Evolutionary conservation across 2,329 filamentous ascomycete genomes (phyloP).

Genomic region (Apiospora hydei): DNA sequence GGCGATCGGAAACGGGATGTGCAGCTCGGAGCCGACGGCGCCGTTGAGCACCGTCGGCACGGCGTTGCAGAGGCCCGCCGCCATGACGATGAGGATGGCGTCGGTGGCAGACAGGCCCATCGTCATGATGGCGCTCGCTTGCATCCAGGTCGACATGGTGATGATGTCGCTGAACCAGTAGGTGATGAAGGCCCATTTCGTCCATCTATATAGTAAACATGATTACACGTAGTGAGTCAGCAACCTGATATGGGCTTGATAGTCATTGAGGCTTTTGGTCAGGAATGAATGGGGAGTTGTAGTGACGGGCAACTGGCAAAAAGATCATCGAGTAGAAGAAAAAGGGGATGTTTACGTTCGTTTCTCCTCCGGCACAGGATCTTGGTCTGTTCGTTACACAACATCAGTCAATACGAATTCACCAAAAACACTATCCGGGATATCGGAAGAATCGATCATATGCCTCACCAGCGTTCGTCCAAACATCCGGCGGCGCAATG

Average conservation of each 20-base stretch:
- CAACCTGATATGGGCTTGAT: not conserved
- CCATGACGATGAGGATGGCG: constrained; percentile 55
- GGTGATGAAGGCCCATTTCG: constrained; percentile 51
- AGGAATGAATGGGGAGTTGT: not conserved
- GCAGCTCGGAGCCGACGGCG: constrained; percentile 41
- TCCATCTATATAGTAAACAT: constrained; percentile 41
- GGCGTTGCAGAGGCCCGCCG: constrained; percentile 54
- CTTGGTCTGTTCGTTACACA: constrained; percentile 32
- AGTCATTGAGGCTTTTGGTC: no score
- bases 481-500: constrained; percentile 41
- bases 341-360: constrained; percentile 37
- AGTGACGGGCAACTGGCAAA: not conserved
- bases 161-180: constrained; percentile 58
- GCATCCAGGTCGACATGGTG: constrained; percentile 41
- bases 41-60: constrained; percentile 55
- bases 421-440: not conserved
- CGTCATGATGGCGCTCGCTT: constrained; percentile 41
- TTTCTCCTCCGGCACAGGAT: constrained; percentile 46
- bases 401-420: not conserved
- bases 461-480: constrained; percentile 38
- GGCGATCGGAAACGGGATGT: constrained; percentile 50
- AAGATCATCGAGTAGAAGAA: not conserved
- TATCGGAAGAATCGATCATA: not conserved
- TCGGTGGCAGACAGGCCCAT: constrained; percentile 48
- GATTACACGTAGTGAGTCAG: not conserved